These are phyloP conservation scores for Diaporthe citri DNA, from an alignment of 2,329 filamentous ascomycete genomes.

Conservation along the genomic window DNA sequence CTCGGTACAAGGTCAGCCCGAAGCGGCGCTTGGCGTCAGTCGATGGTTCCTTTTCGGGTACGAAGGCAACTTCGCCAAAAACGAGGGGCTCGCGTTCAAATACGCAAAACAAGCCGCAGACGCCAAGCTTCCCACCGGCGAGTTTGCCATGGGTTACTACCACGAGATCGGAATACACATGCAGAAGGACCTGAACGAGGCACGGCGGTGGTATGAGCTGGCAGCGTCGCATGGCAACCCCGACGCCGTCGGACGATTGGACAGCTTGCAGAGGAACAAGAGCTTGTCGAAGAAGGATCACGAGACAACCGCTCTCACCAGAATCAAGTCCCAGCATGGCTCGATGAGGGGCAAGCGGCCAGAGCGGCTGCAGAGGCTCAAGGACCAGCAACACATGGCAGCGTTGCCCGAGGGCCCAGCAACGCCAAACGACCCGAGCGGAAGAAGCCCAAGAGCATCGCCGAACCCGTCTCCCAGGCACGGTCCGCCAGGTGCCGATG, in stretches of 20 bases:
- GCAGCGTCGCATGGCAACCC: slow-evolving; percentile 92
- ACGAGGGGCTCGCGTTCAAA: slow-evolving; percentile 91
- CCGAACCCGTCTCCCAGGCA: slow-evolving; percentile 58
- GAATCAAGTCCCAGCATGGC: slow-evolving; percentile 86
- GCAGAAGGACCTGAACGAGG: slow-evolving; percentile 84
- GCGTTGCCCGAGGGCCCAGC: slow-evolving; percentile 37
- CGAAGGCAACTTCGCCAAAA: slow-evolving; percentile 92
- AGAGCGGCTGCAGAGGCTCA: slow-evolving; percentile 61
- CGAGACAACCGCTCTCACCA: slow-evolving; percentile 88
- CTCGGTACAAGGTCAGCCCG: slow-evolving; percentile 89
- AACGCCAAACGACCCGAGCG: slow-evolving; percentile 38
- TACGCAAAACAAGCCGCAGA: slow-evolving; percentile 90
- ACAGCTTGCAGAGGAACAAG: slow-evolving; percentile 85
- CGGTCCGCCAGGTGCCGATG: slow-evolving; percentile 54
- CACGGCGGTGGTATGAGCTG: slow-evolving; percentile 89
- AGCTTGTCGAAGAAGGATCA: slow-evolving; percentile 92
- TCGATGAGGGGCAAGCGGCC: slow-evolving; percentile 74
- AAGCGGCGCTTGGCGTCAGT: slow-evolving; percentile 95
- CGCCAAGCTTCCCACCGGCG: slow-evolving; percentile 86
- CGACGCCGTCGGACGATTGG: slow-evolving; percentile 85
- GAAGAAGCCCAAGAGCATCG: slow-evolving; percentile 48
- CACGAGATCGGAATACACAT: slow-evolving; percentile 96
- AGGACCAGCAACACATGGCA: slow-evolving; percentile 47
- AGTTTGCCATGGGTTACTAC: slow-evolving; percentile 98
- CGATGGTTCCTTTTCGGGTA: slow-evolving; percentile 99